A percentile compares a stretch with the other conserved stretches of the same genome.
These are phyloP conservation scores for Cordyceps cicadae DNA, from an alignment of 2,329 filamentous ascomycete genomes.

Conservation along the genomic window DNA sequence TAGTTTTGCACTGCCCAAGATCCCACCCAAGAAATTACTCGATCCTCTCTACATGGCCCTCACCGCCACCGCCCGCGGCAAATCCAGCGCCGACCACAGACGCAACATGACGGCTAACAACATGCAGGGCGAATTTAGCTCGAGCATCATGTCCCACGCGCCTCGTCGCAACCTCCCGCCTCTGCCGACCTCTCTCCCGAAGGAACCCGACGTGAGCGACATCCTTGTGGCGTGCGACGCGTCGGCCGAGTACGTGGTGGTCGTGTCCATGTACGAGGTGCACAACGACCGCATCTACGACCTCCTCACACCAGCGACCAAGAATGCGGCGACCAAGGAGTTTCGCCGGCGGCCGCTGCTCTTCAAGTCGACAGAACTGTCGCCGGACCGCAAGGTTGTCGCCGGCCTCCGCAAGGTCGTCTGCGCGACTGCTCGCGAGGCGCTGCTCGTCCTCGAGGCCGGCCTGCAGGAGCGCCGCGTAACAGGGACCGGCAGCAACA, in stretches of 20 bases:
- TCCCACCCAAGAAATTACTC: conserved; percentile 30
- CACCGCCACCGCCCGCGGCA: conserved; percentile 37
- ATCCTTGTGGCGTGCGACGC: conserved; percentile 52
- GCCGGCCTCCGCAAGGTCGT: conserved; percentile 86
- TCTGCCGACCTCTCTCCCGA: conserved; percentile 60
- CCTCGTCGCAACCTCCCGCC: conserved; percentile 55
- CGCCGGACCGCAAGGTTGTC: conserved; percentile 87
- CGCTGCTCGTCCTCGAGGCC: conserved; percentile 81
- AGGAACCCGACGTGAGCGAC: conserved; percentile 64
- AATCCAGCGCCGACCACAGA: conserved; percentile 21
- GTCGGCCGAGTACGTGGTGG: conserved; percentile 71
- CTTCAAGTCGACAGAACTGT: conserved; percentile 86
- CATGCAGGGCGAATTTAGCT: conserved; percentile 42
- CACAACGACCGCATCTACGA: conserved; percentile 99
- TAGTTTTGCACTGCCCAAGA: not conserved
- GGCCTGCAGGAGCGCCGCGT: conserved; percentile 81
- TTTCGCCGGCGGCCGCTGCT: conserved; percentile 69
- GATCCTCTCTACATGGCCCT: conserved; percentile 31
- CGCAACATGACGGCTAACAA: conserved; percentile 31
- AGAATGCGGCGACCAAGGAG: conserved; percentile 57
- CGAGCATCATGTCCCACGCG: conserved; percentile 36
- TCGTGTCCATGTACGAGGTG: conserved; percentile 97
- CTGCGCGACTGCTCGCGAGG: conserved; percentile 73
- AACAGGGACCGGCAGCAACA: conserved; percentile 87
- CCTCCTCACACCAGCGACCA: conserved; percentile 60